Conservation (phyloP, 1,284 basidiomycete species). For the Cryptococcus sp. region DNA sequence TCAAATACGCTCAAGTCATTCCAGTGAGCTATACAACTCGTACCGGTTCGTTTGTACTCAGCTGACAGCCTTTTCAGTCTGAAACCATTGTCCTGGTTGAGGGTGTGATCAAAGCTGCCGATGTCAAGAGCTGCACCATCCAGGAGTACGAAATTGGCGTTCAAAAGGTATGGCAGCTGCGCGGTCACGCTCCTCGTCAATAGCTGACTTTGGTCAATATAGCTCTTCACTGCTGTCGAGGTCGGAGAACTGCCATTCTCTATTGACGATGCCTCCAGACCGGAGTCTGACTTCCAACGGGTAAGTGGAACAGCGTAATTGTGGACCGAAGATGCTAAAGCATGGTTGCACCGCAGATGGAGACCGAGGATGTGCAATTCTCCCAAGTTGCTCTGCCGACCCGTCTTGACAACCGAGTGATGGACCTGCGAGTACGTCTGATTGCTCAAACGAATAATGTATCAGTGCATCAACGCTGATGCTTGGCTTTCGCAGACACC, state of each 20-base stretch:
- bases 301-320: constrained; percentile 19
- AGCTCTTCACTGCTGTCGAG: constrained; percentile 85
- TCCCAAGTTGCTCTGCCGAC: constrained; percentile 79
- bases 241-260: constrained; percentile 78
- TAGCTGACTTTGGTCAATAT: constrained; percentile 1
- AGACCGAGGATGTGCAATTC: constrained; percentile 62
- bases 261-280: constrained; percentile 86
- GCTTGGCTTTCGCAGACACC: constrained; percentile 64
- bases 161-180: constrained; percentile 62
- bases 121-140: constrained; percentile 87
- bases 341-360: constrained; percentile 38
- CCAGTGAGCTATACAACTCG: constrained; percentile 46
- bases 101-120: constrained; percentile 76
- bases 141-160: constrained; percentile 88
- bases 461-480: not conserved
- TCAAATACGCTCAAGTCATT: constrained; percentile 83
- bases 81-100: constrained; percentile 94
- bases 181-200: not conserved
- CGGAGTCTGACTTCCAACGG: constrained; percentile 67
- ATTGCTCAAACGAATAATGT: not conserved
- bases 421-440: constrained; percentile 80
- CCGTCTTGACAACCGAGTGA: constrained; percentile 89
- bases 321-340: too few species aligned
- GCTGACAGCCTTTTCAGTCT: constrained; percentile 48
- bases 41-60: not conserved